Evolutionary conservation across 768 basidiomycete species (phyloP), one percentile per base, ranked within the genome.

Genomic region (Lactifluus hygrophoroides): DNA sequence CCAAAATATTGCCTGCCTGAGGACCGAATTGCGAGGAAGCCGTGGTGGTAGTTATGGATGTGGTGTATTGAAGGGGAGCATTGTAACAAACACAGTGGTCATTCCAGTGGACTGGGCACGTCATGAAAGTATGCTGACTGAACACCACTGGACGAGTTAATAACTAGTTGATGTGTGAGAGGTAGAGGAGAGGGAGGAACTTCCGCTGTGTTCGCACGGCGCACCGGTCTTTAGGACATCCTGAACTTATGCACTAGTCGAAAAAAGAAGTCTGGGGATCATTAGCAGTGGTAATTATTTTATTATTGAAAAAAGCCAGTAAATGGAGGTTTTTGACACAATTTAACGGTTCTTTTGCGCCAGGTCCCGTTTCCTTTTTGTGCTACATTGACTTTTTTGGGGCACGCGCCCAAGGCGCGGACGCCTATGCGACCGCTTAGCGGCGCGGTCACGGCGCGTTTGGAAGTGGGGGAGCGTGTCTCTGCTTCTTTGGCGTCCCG

Each of bases 141-240:
- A 32, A 51, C 32, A 16, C 43, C 30, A 35, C 21, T 10, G 34
- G 44, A 44, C 25, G 49, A 51, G 49, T 46, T 40, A 34, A 51
- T 56, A 46, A 60, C 44, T 55, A 60, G 21, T n/a, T 19, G 35
- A 55, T 21, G 44, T 37, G 35, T 42, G 54, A 51, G 43, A 17
- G 35, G 11, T 21, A 32, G 48, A 49, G 23, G 19, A 37, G 42
- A 55, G 37, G 19, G 46, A 51, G 53, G 35, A 46, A 54, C 47
- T 34, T 43, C 58, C 58, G 53, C 47, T 54, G 49, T 56, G 59
- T 60, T 56, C 59, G 37, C 54, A 51, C 48, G 54, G 49, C 54
- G 35, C 30, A 37, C 27, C 59, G 17, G 35, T 45, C 54, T 60
- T 60, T 60, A 60, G 54, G 37, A 16, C 54, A 51, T 60, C 46